These are phyloP conservation scores for Schizopora paradoxa DNA, from an alignment of 1,284 basidiomycete genomes.

Conservation along the genomic window DNA sequence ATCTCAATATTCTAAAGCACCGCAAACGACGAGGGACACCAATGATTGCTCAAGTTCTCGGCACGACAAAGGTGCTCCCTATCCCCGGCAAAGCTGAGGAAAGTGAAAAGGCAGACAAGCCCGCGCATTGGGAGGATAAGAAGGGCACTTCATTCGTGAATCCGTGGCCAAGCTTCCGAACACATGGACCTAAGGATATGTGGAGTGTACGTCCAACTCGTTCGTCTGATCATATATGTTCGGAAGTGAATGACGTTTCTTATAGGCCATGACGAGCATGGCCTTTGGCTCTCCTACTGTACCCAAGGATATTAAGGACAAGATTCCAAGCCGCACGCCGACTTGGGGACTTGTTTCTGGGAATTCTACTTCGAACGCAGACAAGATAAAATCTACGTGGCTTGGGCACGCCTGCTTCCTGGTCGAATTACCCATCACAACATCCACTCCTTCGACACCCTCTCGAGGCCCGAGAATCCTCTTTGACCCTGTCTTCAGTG, in stretches of 20 bases:
- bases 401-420: conserved; percentile 71
- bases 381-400: conserved; percentile 64
- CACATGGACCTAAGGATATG: conserved; percentile 14
- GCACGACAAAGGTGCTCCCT: too few relatives aligned
- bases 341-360: conserved; percentile 29
- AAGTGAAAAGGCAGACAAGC: conserved; percentile 1
- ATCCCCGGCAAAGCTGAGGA: too few relatives aligned
- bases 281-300: conserved; percentile 12
- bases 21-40: too few relatives aligned
- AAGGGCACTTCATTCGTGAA: conserved; percentile 31
- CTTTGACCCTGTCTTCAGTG: conserved; percentile 67
- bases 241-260: not conserved
- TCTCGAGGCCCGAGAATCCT: conserved; percentile 56
- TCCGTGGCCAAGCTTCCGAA: conserved; percentile 37
- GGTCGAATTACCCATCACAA: conserved; percentile 52
- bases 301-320: conserved; percentile 18
- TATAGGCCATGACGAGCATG: conserved; percentile 14
- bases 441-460: conserved; percentile 23
- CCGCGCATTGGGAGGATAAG: conserved; percentile 25
- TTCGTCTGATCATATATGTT: not conserved
- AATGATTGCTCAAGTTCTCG: too few relatives aligned
- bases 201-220: conserved; percentile 16
- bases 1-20: too few relatives aligned
- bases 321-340: conserved; percentile 31
- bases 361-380: conserved; percentile 14